These are phyloP conservation scores for Fusarium tricinctum DNA, from an alignment of 2,329 filamentous ascomycete species.

Conservation along the genomic window DNA sequence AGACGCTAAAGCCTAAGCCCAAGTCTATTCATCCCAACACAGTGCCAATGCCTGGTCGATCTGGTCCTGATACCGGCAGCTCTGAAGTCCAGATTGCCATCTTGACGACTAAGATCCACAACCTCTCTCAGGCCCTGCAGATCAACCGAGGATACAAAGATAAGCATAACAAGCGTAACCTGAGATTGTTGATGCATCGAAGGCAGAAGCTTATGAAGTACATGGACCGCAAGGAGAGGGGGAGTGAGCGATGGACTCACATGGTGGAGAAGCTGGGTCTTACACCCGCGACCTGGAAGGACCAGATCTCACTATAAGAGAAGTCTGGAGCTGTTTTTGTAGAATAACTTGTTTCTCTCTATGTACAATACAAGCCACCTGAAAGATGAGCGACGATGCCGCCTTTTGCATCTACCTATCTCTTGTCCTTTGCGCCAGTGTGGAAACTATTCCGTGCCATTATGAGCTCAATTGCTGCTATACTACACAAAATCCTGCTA, in stretches of 20 bases:
- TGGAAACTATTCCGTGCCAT: slow-evolving; percentile 53
- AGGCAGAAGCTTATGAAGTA: slow-evolving; percentile 91
- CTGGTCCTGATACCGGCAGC: slow-evolving; percentile 93
- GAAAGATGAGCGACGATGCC: slow-evolving; percentile 49
- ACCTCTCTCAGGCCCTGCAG: slow-evolving; percentile 79
- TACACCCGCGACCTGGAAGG: slow-evolving; percentile 89
- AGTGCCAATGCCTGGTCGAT: slow-evolving; percentile 66
- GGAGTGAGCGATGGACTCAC: slow-evolving; percentile 90
- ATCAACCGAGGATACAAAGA: slow-evolving; percentile 80
- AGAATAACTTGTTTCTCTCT: slow-evolving; percentile 60
- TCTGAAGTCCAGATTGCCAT: slow-evolving; percentile 98
- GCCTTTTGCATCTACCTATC: slow-evolving; percentile 49
- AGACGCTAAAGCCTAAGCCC: slow-evolving; percentile 73
- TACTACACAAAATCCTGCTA: slow-evolving; percentile 61
- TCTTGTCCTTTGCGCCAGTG: slow-evolving; percentile 53
- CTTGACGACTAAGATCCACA: slow-evolving; percentile 91
- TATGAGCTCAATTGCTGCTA: slow-evolving; percentile 57
- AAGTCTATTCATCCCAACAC: slow-evolving; percentile 59
- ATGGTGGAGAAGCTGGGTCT: slow-evolving; percentile 87
- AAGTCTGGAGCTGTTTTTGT: slow-evolving; percentile 51
- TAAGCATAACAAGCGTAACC: slow-evolving; percentile 93
- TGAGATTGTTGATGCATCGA: slow-evolving; percentile 87
- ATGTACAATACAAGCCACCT: slow-evolving; percentile 64
- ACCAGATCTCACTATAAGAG: slow-evolving; percentile 74
- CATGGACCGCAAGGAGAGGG: slow-evolving; percentile 88